phyloP scores from a whole-genome alignment of 73 alveolate genomes.

The Stentor coeruleus region DNA sequence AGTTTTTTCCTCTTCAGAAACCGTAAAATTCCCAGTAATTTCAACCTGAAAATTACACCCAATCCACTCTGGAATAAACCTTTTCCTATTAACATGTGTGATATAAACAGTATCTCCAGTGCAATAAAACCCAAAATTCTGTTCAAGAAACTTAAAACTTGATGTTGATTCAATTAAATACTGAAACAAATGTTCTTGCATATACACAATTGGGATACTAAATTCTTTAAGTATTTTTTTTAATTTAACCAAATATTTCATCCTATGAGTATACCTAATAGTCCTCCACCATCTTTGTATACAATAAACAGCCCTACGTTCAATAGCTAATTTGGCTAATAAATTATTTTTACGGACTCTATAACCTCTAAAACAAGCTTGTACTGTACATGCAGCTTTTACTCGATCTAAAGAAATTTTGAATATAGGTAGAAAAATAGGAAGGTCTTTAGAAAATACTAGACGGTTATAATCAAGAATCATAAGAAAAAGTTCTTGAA shows the following conservation, averaged over 20 bases:
- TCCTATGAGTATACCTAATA: not conserved
- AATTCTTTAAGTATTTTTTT: not conserved
- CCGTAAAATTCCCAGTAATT: not conserved
- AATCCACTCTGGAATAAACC: not conserved
- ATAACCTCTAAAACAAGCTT: slow-evolving; percentile 6
- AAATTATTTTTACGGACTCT: not conserved
- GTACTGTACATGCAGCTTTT: slow-evolving; percentile 1
- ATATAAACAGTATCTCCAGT: not conserved
- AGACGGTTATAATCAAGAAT: not conserved
- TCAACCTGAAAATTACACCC: not conserved
- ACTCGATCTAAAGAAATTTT: not conserved
- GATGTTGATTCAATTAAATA: not conserved
- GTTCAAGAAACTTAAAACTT: not conserved
- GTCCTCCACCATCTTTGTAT: slow-evolving; percentile 8
- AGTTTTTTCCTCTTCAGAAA: slow-evolving; percentile 4
- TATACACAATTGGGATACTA: not conserved
- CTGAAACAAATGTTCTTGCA: not conserved
- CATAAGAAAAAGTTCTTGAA: not conserved
- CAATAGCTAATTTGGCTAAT: not conserved
- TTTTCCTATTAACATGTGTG: not conserved
- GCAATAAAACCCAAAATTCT: not conserved
- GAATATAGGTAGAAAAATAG: not conserved
- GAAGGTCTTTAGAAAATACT: not conserved
- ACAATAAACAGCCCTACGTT: not conserved
- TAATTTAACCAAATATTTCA: not conserved